These are phyloP conservation scores for Candida taoyuanica DNA, from an alignment of 805 yeast genomes.

Conservation along the genomic window DNA sequence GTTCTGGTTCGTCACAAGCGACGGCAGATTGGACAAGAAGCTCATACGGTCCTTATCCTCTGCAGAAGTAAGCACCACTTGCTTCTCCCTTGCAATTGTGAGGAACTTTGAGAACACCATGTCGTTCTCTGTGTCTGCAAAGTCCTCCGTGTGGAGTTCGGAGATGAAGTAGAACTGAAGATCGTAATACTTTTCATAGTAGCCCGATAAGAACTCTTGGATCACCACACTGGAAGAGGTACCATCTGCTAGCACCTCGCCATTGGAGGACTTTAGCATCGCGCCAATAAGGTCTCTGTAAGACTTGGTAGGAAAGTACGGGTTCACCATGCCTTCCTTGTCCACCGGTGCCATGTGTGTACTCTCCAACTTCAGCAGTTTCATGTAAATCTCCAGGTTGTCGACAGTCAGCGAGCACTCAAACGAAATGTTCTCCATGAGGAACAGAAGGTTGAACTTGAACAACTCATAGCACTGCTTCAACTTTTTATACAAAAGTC, in stretches of 20 bases:
- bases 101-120: slow-evolving; percentile 34
- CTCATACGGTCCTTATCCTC: slow-evolving; percentile 34
- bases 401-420: slow-evolving; percentile 46
- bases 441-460: slow-evolving; percentile 39
- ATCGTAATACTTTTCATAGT: slow-evolving; percentile 63
- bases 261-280: slow-evolving; percentile 33
- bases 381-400: slow-evolving; percentile 52
- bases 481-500: slow-evolving; percentile 58
- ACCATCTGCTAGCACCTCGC: slow-evolving; percentile 41
- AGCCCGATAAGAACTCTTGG: slow-evolving; percentile 52
- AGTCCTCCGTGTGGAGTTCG: slow-evolving; percentile 34
- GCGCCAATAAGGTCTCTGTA: slow-evolving; percentile 40
- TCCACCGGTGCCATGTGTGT: slow-evolving; percentile 42
- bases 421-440: slow-evolving; percentile 36
- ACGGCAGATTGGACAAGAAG: slow-evolving; percentile 44
- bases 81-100: slow-evolving; percentile 33
- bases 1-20: slow-evolving; percentile 33
- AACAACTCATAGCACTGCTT: slow-evolving; percentile 51
- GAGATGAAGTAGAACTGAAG: slow-evolving; percentile 69
- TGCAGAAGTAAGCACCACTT: slow-evolving; percentile 27
- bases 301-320: slow-evolving; percentile 58
- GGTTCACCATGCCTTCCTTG: slow-evolving; percentile 29
- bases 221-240: slow-evolving; percentile 43
- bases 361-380: slow-evolving; percentile 53
- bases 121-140: slow-evolving; percentile 12